phyloP scores from a whole-genome alignment of 2,329 filamentous ascomycete species.

The Ceratocystis eucalypticola region DNA sequence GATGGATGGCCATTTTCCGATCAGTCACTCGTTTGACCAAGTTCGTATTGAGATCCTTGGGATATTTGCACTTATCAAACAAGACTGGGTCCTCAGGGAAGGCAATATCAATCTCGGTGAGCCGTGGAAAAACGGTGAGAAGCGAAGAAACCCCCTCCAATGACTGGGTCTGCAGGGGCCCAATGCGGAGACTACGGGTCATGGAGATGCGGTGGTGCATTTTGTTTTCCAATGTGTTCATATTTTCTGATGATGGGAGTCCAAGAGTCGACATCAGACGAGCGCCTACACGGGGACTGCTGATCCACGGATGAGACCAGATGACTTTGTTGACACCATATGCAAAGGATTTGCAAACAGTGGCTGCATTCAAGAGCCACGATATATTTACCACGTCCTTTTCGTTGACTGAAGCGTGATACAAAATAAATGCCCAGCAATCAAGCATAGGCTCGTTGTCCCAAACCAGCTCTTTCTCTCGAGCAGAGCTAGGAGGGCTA shows the following conservation, averaged over 20 bases:
- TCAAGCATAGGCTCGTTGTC: conserved; percentile 11
- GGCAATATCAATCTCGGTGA: conserved; percentile 1
- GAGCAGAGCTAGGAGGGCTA: neutral
- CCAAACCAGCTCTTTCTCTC: neutral
- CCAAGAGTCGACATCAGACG: neutral
- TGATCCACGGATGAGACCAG: conserved; percentile 1
- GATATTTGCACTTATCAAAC: neutral
- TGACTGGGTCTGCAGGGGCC: neutral
- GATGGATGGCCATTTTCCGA: neutral
- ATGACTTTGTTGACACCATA: neutral
- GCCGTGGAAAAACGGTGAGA: neutral
- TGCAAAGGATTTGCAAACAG: conserved; percentile 1
- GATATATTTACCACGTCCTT: conserved; percentile 1
- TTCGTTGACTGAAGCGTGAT: conserved; percentile 6
- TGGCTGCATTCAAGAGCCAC: neutral
- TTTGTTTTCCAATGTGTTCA: neutral
- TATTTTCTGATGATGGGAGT: neutral
- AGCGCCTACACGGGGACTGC: neutral
- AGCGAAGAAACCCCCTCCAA: neutral
- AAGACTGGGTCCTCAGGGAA: neutral
- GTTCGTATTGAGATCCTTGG: neutral
- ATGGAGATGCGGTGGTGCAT: neutral
- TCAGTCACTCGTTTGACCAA: neutral
- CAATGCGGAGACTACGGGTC: neutral
- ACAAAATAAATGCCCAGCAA: conserved; percentile 11